Evolutionary conservation across 2,329 filamentous ascomycete species (phyloP).

Genomic region (Cladosporium colombiae): DNA sequence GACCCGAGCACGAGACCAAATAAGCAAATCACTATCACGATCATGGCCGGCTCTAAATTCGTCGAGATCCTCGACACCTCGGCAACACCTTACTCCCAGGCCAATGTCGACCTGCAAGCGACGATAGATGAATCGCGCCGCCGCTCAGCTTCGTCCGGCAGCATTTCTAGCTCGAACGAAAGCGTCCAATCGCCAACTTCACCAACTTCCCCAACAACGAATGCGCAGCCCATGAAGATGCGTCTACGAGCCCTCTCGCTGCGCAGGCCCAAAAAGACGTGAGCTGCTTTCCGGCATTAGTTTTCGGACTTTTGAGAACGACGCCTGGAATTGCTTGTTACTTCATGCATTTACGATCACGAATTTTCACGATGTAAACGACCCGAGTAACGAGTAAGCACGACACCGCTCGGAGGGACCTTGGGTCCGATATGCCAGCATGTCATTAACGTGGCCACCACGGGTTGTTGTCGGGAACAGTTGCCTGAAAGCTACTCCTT

Average conservation of each 20-base stretch:
- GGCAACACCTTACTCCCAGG: constrained; percentile 33
- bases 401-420: neutral
- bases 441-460: neutral
- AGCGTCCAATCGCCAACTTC: constrained; percentile 22
- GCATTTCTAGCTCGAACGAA: constrained; percentile 25
- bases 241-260: constrained; percentile 21
- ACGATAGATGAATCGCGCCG: constrained; percentile 36
- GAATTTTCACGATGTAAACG: neutral
- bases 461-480: neutral
- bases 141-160: constrained; percentile 34
- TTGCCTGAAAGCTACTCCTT: neutral
- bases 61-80: constrained; percentile 39
- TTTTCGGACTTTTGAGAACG: neutral
- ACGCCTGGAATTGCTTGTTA: neutral
- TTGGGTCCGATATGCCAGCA: neutral
- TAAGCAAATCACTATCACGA: neutral
- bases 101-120: constrained; percentile 40
- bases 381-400: neutral
- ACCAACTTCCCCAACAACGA: constrained; percentile 11
- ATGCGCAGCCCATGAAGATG: constrained; percentile 18
- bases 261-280: constrained; percentile 16
- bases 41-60: constrained; percentile 40
- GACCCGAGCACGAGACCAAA: neutral
- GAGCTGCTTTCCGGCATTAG: neutral
- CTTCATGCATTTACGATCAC: neutral